A percentile compares a stretch with the other conserved stretches of the same genome.
Evolutionary conservation across 331 rosid species (phyloP).

Genomic region (Saraca asoca): DNA sequence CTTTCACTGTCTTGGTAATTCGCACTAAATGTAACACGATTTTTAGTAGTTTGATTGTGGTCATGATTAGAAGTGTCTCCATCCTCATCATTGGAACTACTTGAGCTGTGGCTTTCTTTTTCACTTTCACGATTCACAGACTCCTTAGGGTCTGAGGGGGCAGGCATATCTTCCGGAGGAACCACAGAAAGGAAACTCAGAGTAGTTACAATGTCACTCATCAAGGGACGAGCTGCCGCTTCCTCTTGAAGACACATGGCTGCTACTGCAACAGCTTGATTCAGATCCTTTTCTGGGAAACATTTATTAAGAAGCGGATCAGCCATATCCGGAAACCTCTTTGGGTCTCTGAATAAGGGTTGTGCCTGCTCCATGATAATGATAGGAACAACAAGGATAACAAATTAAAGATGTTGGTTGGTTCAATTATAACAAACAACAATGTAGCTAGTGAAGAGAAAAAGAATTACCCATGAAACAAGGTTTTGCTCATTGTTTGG

Average conservation of each 20-base stretch:
- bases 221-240: slow-evolving; percentile 77
- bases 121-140: no score
- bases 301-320: slow-evolving; percentile 57
- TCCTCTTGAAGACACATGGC: slow-evolving; percentile 98
- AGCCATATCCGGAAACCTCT: slow-evolving; percentile 70
- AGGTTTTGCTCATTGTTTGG: slow-evolving; percentile 77
- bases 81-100: not conserved
- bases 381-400: no score
- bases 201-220: slow-evolving; percentile 77
- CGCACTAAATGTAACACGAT: not conserved
- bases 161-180: slow-evolving; percentile 36
- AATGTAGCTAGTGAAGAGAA: no score
- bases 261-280: slow-evolving; percentile 87
- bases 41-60: not conserved
- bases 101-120: not conserved
- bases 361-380: slow-evolving; percentile 69
- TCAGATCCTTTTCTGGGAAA: slow-evolving; percentile 78
- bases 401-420: no score
- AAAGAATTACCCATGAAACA: slow-evolving; percentile 77
- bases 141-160: slow-evolving; percentile 28
- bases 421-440: no score
- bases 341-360: slow-evolving; percentile 72
- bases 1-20: not conserved
- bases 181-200: slow-evolving; percentile 69
- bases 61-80: not conserved